phyloP scores from a whole-genome alignment of 75 land plant genomes.

The Adiantum capillusveneris region DNA sequence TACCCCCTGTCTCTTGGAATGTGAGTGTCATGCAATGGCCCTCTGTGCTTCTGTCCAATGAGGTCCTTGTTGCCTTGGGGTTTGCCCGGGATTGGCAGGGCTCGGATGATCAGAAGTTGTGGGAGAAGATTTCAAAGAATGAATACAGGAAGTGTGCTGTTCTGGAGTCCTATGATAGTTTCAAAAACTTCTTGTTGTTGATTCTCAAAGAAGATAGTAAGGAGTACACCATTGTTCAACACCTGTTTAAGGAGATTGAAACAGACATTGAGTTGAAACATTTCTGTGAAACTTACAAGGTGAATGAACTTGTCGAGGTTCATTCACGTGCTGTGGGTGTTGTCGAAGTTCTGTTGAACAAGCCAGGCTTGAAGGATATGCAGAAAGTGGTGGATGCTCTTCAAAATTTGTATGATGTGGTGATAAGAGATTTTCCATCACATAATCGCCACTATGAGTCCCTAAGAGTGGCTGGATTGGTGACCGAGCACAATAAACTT shows the following conservation, averaged over 20 bases:
- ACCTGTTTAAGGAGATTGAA: conserved; percentile 30
- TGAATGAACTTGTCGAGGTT: conserved; percentile 22
- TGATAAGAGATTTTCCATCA: conserved; percentile 27
- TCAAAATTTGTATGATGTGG: conserved; percentile 36
- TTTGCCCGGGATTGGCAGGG: conserved; percentile 11
- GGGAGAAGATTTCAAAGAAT: conserved; percentile 31
- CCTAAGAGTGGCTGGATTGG: neutral
- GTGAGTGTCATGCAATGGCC: conserved; percentile 40
- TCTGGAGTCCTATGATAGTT: conserved; percentile 30
- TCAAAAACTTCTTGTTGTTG: conserved; percentile 24
- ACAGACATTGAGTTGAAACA: conserved; percentile 6
- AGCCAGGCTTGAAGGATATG: conserved; percentile 17
- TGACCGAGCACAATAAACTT: conserved; percentile 4
- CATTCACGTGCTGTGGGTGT: conserved; percentile 18
- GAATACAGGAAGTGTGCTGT: conserved; percentile 44
- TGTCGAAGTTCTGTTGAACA: conserved; percentile 17
- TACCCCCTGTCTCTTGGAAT: conserved; percentile 10
- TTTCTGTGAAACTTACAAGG: conserved; percentile 14
- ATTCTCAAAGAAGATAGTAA: conserved; percentile 18
- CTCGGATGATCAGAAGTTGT: conserved; percentile 24
- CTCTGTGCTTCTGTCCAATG: conserved; percentile 27
- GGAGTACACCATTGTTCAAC: conserved; percentile 15
- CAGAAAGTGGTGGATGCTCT: conserved; percentile 31
- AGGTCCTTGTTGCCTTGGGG: conserved; percentile 35
- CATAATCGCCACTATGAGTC: conserved; percentile 3